Base-by-base conservation (phyloP, 768 basidiomycete genomes). In the Russula emetica region DNA sequence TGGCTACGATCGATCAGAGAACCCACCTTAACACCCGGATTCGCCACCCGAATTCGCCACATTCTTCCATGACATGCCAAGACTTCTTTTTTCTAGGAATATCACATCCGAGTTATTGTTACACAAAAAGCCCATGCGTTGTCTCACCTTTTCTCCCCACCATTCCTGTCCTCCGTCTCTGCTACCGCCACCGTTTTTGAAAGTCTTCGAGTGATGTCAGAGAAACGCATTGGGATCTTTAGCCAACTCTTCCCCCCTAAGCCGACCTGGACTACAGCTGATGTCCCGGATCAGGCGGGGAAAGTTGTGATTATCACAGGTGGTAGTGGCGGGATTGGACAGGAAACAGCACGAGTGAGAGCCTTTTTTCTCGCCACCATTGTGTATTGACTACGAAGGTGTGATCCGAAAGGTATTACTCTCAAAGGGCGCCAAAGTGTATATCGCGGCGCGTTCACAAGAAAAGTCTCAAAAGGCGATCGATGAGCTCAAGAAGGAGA, bases 351-450 rank as follows among this genome's bases (percentile, higher is more conserved):
- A 13, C 53, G 42, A 22, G 64, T 67, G 45, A 28, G 52, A 9
- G 40, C 18, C 36, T 6, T 3, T 24, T 26, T n/a, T 18, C 1
- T 40, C 4, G 3, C 36, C 14, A 10, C 10, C 16, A 10, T 16
- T 5, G 26, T 32, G 2, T 11, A 36, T 36, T 47, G 28, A 52
- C 38, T 14, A 44, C 8, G 59, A 22, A 32, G 22, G 6, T 30
- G 24, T 60, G 14, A 56, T 69, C 16, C 6, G 5, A 40, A n/a
- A 75, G 69, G 66, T 63, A 16, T 67, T 76, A 5, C 72, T 75
- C 22, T 52, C 58, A 22, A 70, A 72, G 11, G 68, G 70, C 51
- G 73, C 73, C 0, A 73, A 69, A 44, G 74, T 75, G 8, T 76
- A 76, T 57, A 60, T 75, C 24, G 72, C 71, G 14, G 66, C 73